Evolutionary conservation across 305 asterid genomes (phyloP).

Genomic region (Solanum hybrid): DNA sequence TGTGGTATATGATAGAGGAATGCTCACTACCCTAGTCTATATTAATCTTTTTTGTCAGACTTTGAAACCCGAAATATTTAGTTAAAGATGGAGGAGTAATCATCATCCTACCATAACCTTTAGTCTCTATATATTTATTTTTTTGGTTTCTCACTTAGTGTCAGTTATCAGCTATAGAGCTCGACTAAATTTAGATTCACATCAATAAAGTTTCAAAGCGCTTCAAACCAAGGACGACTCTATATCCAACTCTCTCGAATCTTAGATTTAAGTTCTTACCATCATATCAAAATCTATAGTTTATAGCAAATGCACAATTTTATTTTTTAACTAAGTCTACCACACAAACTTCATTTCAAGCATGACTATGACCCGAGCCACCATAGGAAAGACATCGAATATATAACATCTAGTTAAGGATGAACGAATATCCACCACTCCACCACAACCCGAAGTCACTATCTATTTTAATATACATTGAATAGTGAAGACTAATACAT

Average conservation of each 20-base stretch:
- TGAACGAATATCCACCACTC: neutral
- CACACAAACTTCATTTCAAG: neutral
- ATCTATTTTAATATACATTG: neutral
- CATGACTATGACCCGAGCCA: too few relatives aligned
- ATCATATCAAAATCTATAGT: neutral
- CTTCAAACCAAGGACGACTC: neutral
- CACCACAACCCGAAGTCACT: neutral
- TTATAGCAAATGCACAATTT: neutral
- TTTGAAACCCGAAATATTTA: neutral
- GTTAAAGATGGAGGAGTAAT: neutral
- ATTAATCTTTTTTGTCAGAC: neutral
- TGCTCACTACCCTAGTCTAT: neutral
- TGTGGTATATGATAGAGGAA: neutral
- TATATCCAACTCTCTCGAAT: neutral
- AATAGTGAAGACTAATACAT: neutral
- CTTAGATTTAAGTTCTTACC: too few relatives aligned
- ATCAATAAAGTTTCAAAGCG: too few relatives aligned
- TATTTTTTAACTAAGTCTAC: too few relatives aligned
- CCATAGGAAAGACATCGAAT: neutral
- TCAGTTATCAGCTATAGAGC: too few relatives aligned
- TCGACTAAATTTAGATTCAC: too few relatives aligned
- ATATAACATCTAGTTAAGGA: neutral
- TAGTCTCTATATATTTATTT: neutral
- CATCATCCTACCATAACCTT: neutral
- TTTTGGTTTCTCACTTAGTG: neutral